phyloP scores from a whole-genome alignment of 495 filamentous ascomycete species.

The Tuber calosporum region DNA sequence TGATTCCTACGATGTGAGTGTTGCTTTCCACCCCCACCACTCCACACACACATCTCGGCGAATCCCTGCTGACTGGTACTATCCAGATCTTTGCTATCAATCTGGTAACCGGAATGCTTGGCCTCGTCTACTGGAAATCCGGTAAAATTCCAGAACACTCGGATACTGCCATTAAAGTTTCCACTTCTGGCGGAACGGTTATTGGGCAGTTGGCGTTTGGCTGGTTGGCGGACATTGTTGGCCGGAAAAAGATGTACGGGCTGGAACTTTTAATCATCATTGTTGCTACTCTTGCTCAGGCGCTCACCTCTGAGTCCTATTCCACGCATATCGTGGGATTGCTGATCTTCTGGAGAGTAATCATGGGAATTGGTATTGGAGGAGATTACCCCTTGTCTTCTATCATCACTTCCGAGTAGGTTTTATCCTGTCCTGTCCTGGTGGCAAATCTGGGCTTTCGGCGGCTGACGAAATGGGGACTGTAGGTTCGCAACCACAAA shows the following conservation, averaged over 20 bases:
- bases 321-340: conserved; percentile 66
- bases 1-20: conserved; percentile 62
- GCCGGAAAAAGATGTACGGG: conserved; percentile 80
- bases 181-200: conserved; percentile 80
- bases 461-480: neutral
- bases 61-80: neutral
- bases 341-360: conserved; percentile 81
- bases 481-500: conserved; percentile 69
- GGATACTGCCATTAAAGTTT: conserved; percentile 80
- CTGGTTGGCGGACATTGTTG: conserved; percentile 68
- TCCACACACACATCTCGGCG: neutral
- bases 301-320: conserved; percentile 60
- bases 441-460: neutral
- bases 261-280: conserved; percentile 85
- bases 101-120: conserved; percentile 60
- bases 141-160: conserved; percentile 56
- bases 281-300: conserved; percentile 70
- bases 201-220: conserved; percentile 80
- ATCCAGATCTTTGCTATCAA: conserved; percentile 65
- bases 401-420: conserved; percentile 76
- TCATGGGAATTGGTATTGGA: conserved; percentile 79
- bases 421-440: conserved; percentile 18
- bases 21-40: neutral
- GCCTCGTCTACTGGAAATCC: conserved; percentile 63
- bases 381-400: conserved; percentile 80